Evolutionary conservation across 352 stramenopile genomes (phyloP), one percentile per base, ranked within the genome.

Genomic region (Globisporangium paddicum): DNA sequence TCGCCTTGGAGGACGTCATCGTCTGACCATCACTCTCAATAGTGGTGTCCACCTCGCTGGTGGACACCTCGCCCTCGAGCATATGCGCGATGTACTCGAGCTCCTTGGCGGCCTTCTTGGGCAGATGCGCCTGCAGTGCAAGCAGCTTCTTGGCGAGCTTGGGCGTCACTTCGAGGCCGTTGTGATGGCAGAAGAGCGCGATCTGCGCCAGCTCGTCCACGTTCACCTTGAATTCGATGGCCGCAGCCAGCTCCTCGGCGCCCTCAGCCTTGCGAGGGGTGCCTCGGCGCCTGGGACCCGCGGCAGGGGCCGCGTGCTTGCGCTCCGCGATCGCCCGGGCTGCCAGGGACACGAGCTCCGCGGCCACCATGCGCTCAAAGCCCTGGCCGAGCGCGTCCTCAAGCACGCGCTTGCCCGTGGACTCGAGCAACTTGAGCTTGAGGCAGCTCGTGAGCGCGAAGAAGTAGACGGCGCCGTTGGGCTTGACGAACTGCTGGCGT

Each of bases 401-500:
- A 18, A 89, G 32, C 11, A 90, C 71, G 19, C 75, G 68, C 40
- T 74, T 65, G 47, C 81, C 81, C 9, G 69, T 64, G 1, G 70
- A 66, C 9, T 89, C 76, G 4, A 91, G 64, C 26, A 69, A 64
- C 25, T 77, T 67, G 14, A 91, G 72, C 21, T 63, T 64, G 28
- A 77, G 35, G 53, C 79, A 92, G 54, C 69, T 86, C 60, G 81
- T 77, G 19, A 94, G 68, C 11, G 81, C 84, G n/a, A 86, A 48
- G 58, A 84, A 57, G 63, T 93, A 94, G 23, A 87, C 74, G 54
- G 80, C 68, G 25, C 82, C 85, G 41, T 85, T 91, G 9, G 85
- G 85, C 21, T 86, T 82, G 55, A 94, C 70, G 56, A 91, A 91
- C 28, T 86, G 73, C 32, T 80, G 78, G 25, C 81, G 80, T 35